Percentiles rank a stretch among this genome's conserved stretches.
Evolutionary conservation across 495 filamentous ascomycete genomes (phyloP).

Genomic region (Penicillium canescens): DNA sequence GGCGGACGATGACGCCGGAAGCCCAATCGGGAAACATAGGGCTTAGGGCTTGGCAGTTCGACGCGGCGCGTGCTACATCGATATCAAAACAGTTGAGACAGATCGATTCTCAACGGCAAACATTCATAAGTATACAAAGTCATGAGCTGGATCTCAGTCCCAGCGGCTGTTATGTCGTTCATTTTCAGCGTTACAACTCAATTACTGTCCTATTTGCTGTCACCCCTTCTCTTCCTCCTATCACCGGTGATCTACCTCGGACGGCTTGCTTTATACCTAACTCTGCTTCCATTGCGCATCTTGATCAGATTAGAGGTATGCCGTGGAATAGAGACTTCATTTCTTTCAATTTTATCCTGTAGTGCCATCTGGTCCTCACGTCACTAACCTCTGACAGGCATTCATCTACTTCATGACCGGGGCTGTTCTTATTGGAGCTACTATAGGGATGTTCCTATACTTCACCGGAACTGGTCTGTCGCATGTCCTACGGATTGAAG

Average conservation of each 20-base stretch:
- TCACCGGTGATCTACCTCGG: conserved; percentile 49
- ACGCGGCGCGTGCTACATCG: conserved; percentile 3
- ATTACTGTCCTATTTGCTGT: conserved; percentile 35
- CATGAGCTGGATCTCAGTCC: conserved; percentile 6
- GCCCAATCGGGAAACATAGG: conserved; percentile 21
- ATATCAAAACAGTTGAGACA: conserved; percentile 5
- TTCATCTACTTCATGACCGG: conserved; percentile 26
- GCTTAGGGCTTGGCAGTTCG: conserved; percentile 22
- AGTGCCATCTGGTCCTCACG: background rate
- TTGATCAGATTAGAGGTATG: conserved; percentile 66
- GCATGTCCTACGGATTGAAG: conserved; percentile 16
- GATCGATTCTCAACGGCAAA: background rate
- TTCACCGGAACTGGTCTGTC: conserved; percentile 15
- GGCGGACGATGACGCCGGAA: conserved; percentile 20
- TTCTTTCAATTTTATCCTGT: background rate
- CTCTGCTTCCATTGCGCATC: conserved; percentile 42
- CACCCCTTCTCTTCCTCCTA: conserved; percentile 32
- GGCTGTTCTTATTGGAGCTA: conserved; percentile 20
- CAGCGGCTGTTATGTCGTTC: background rate
- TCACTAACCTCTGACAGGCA: conserved; percentile 15
- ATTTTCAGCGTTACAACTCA: conserved; percentile 37
- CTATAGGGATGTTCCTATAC: conserved; percentile 20
- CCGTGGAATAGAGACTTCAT: background rate
- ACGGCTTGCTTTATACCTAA: conserved; percentile 32
- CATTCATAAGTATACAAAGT: conserved; percentile 2